Evolutionary conservation across 257 asterid genomes (phyloP).

Genomic region (Solanum stenotomum): DNA sequence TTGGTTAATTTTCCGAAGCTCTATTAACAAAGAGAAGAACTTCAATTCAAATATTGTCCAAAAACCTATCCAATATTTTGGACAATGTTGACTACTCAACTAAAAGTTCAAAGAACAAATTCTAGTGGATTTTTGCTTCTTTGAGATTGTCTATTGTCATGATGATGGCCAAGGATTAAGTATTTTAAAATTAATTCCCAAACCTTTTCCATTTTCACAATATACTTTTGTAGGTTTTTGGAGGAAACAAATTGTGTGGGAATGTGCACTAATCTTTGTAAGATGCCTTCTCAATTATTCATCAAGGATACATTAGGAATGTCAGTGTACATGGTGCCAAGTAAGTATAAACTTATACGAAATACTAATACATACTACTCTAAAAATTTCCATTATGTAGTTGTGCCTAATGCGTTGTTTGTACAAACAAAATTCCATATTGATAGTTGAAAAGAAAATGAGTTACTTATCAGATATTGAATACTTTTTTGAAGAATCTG

Average conservation of each 20-base stretch:
- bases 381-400: not conserved
- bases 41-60: not conserved
- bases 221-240: slow-evolving; percentile 44
- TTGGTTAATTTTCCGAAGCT: not conserved
- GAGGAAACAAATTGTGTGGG: slow-evolving; percentile 96
- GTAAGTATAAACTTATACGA: slow-evolving; percentile 29
- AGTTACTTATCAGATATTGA: too few relatives aligned
- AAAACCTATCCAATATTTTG: not conserved
- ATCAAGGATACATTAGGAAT: slow-evolving; percentile 73
- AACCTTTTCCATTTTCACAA: not conserved
- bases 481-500: not conserved
- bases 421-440: not conserved
- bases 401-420: not conserved
- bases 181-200: not conserved
- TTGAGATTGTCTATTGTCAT: not conserved
- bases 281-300: slow-evolving; percentile 82
- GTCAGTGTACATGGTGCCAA: slow-evolving; percentile 82
- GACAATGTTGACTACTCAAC: not conserved
- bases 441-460: not conserved
- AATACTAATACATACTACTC: not conserved
- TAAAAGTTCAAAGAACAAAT: not conserved
- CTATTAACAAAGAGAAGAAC: not conserved
- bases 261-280: slow-evolving; percentile 93
- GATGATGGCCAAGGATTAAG: not conserved
- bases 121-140: not conserved